Conservation (phyloP, 2,329 filamentous ascomycete genomes). For the Neofusicoccum cordaticola region DNA sequence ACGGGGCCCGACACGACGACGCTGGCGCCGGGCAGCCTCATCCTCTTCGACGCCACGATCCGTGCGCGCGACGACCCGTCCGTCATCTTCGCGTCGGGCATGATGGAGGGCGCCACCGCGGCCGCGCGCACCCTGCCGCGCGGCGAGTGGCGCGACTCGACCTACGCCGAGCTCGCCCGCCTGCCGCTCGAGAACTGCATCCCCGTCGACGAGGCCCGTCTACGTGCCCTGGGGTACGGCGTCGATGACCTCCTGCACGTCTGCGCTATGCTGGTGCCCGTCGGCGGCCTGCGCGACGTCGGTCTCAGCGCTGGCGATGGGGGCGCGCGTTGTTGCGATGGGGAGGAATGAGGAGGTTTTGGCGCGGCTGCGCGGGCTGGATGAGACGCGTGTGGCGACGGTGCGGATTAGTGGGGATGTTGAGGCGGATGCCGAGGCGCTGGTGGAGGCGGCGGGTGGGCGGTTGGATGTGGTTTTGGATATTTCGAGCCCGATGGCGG, state of each 20-base stretch:
- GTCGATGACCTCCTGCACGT: conserved; percentile 38
- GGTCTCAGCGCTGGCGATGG: conserved; percentile 51
- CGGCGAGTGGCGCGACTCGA: conserved; percentile 34
- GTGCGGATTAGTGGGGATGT: conserved; percentile 44
- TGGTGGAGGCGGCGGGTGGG: too few relatives aligned
- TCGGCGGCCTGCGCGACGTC: conserved; percentile 46
- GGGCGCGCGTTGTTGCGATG: conserved; percentile 52
- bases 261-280: conserved; percentile 30
- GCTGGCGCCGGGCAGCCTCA: too few relatives aligned
- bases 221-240: conserved; percentile 40
- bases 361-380: conserved; percentile 31
- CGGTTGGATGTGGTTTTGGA: too few relatives aligned
- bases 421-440: conserved; percentile 28
- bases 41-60: too few relatives aligned
- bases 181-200: conserved; percentile 40
- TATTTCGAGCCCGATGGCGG: too few relatives aligned
- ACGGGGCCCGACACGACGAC: too few relatives aligned
- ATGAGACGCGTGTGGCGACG: conserved; percentile 31
- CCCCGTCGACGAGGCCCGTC: conserved; percentile 31
- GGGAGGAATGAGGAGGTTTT: conserved; percentile 44
- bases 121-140: too few relatives aligned
- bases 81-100: too few relatives aligned
- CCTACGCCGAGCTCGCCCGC: conserved; percentile 36
- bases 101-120: too few relatives aligned
- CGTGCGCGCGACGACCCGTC: too few relatives aligned